These are phyloP conservation scores for Diaporthe humulicola DNA, from an alignment of 2,329 filamentous ascomycete genomes.

Conservation along the genomic window DNA sequence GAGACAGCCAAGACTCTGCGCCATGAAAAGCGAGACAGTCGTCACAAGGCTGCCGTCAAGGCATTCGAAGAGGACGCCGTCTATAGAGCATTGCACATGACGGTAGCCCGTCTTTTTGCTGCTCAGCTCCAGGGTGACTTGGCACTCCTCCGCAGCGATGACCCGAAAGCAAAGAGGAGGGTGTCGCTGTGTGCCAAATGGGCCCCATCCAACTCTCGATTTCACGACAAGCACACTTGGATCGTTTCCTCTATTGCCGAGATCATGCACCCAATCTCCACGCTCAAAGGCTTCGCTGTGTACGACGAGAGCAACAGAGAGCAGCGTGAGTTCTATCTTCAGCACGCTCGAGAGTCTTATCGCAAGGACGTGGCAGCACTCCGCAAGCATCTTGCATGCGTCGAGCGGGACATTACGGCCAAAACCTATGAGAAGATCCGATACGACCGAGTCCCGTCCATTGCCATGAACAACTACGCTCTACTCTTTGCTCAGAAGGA, in stretches of 20 bases:
- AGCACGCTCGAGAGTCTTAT: constrained; percentile 66
- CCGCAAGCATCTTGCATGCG: constrained; percentile 64
- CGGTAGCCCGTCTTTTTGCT: constrained; percentile 68
- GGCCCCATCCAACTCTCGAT: constrained; percentile 67
- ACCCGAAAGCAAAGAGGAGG: constrained; percentile 54
- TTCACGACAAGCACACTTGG: constrained; percentile 71
- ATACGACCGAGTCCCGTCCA: constrained; percentile 68
- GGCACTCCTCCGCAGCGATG: constrained; percentile 53
- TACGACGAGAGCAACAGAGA: constrained; percentile 46
- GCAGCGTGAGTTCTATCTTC: constrained; percentile 64
- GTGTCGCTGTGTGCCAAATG: constrained; percentile 72
- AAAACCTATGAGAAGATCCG: constrained; percentile 63
- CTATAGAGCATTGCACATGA: constrained; percentile 65
- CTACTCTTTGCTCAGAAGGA: constrained; percentile 65
- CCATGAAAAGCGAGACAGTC: constrained; percentile 51
- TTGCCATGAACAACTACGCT: constrained; percentile 69
- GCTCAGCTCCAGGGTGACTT: constrained; percentile 65
- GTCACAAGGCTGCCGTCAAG: constrained; percentile 56
- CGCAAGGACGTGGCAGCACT: constrained; percentile 65
- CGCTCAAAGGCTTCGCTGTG: constrained; percentile 49
- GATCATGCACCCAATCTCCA: constrained; percentile 58
- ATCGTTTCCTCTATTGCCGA: constrained; percentile 70
- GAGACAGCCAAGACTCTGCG: constrained; percentile 43
- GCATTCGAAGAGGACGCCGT: constrained; percentile 57
- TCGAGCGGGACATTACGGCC: constrained; percentile 65